These are phyloP conservation scores for Sherardia arvensis DNA, from an alignment of 257 asterid species.

Conservation along the genomic window DNA sequence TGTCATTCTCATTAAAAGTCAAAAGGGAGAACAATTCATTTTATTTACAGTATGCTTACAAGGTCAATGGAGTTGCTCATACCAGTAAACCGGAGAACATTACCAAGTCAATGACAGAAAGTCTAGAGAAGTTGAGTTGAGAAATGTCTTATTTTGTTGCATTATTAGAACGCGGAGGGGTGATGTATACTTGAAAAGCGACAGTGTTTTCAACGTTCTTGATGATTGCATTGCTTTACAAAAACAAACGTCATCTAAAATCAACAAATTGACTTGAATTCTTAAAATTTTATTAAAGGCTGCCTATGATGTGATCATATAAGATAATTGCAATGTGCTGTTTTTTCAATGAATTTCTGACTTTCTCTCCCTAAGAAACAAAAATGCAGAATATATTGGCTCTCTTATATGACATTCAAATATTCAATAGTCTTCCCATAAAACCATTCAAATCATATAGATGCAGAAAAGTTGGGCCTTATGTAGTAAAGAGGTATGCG, in stretches of 20 bases:
- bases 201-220: neutral
- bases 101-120: neutral
- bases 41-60: neutral
- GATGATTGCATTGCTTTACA: neutral
- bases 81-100: too few relatives aligned
- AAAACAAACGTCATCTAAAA: neutral
- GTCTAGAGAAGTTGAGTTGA: neutral
- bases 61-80: neutral
- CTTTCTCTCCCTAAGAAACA: neutral
- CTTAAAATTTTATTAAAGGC: neutral
- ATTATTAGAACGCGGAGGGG: neutral
- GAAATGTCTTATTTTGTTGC: neutral
- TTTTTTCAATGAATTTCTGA: too few relatives aligned
- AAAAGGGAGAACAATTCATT: neutral
- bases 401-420: too few relatives aligned
- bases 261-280: too few relatives aligned
- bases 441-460: constrained; percentile 1
- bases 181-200: neutral
- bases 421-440: neutral
- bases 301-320: neutral
- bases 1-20: neutral
- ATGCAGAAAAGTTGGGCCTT: neutral
- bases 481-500: neutral
- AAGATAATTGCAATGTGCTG: too few relatives aligned
- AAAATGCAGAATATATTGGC: too few relatives aligned